Evolutionary conservation across 2,329 filamentous ascomycete genomes (phyloP), one percentile per base, ranked within the genome.

Genomic region (Coleophoma eucalyptorum): DNA sequence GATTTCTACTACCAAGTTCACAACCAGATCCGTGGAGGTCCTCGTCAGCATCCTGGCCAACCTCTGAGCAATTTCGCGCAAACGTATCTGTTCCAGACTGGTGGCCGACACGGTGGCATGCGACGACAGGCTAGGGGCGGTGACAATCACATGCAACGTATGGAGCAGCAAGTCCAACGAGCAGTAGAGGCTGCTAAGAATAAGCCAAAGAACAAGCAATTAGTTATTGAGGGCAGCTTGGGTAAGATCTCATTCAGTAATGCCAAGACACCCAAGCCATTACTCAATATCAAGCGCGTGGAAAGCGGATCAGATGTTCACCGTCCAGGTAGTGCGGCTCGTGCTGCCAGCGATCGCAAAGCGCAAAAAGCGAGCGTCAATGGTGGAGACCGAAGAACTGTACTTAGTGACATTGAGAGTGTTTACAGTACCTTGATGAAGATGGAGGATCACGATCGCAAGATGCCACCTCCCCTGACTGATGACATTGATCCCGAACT

Each of bases 231-330:
- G 65, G 94, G 94, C 21, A 97, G 91, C 64, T 73, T 99, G 46
- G 94, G 94, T 58, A 99, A 97, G 75, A 99, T 99, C 51, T 96
- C 93, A 0, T 99, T 97, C 73, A 97, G 93, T 76, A 99, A 99
- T 64, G 90, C 94, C 44, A 99, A 97, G 76, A 96, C 94, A 0
- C 94, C 94, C 0, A 94, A 96, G 69, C 91, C 93, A 15, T 76
- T 97, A 51, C 83, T 99, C 46, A 99, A 95, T 67, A 92, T 99
- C 73, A 97, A 96, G 76, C 88, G 92, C 32, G 78, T 83, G 18
- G 92, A 97, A 46, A 84, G 77, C 57, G 75, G 74, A 38, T 81
- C 83, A 42, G 81, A 86, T 50, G 65, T 71, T 26, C 75, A 80
- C 48, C 76, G 79, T 26, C 73, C 80, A 19, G 68, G 69, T 45